Base-by-base conservation (phyloP, 2,329 filamentous ascomycete species). In the Colletotrichum karsti region DNA sequence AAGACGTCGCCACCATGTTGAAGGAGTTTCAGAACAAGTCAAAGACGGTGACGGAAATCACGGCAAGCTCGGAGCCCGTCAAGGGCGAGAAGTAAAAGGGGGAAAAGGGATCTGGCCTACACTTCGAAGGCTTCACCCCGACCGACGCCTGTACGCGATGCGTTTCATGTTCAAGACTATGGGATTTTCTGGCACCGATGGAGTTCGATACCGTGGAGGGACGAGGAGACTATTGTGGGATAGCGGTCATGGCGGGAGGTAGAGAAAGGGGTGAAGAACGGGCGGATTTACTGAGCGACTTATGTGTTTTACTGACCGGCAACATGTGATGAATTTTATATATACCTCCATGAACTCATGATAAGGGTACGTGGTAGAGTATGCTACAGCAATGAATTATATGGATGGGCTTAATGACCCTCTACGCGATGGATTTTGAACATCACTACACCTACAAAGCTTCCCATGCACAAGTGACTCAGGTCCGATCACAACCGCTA, bases 1-100 rank as follows among this genome's bases (percentile, higher is more conserved):
- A 88, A 41, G 81, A 87, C 65, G 80, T 88, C 50, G 77, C 83
- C 35, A 81, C 83, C 66, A 77, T 88, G 58, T 81, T 86, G 72
- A 86, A 87, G 72, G 87, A 87, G 71, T 84, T 85, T 62, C 80
- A 79, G 50, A 79, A 81, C 79, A 79, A 72, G 66, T 35, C 65
- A n/a, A 64, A 57, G 42, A 15, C 51, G n/a, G 37, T 15, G 15
- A n/a, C 33, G 35, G 12, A 46, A n/a, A 24, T 35, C 13, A 28
- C 51, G 12, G 12, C 59, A 13, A 51, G 26, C 37, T 58, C 46
- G 15, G 65, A 59, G 26, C 28, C 65, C 18, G 22, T 41, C 18
- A 68, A 59, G 51, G 46, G 50, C 8, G 65, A 59, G 37, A 55
- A 68, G 20, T 61, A 44, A 13, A 13, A 13, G 4, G 28, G 6